Percentiles rank a stretch among this genome's conserved stretches.
Evolutionary conservation across 345 rosid genomes (phyloP).

Genomic region (Populus nigra): DNA sequence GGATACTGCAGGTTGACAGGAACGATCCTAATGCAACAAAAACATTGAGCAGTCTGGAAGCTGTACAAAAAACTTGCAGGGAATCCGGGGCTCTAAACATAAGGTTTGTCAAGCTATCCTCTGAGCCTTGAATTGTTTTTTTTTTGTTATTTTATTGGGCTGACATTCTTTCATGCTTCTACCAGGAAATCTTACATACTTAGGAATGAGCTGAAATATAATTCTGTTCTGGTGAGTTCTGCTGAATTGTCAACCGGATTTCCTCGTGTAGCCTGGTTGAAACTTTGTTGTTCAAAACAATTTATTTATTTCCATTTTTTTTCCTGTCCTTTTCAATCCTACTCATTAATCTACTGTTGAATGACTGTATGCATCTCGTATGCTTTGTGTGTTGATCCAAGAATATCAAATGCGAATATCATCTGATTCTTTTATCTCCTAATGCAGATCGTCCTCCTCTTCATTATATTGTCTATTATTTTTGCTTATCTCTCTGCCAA

Average conservation of each 20-base stretch:
- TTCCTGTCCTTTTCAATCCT: not conserved
- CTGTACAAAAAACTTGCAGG: conserved; percentile 57
- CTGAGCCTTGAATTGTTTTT: not conserved
- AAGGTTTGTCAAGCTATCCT: conserved; percentile 42
- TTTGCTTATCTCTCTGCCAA: conserved; percentile 31
- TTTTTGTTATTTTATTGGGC: not conserved
- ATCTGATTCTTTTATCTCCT: conserved; percentile 13
- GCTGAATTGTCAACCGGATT: not conserved
- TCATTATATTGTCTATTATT: conserved; percentile 42
- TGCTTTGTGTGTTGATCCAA: not conserved
- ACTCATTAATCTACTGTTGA: not conserved
- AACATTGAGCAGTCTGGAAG: conserved; percentile 60
- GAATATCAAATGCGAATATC: not conserved
- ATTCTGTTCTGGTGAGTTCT: conserved; percentile 31
- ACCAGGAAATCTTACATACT: conserved; percentile 56
- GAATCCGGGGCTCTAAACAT: conserved; percentile 52
- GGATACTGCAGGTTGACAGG: conserved; percentile 50
- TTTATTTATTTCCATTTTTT: not conserved
- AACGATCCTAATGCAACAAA: conserved; percentile 69
- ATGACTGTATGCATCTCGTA: not conserved
- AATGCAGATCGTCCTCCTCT: conserved; percentile 40
- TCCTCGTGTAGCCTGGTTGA: not conserved
- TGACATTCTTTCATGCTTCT: conserved; percentile 2
- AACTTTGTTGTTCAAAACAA: not conserved
- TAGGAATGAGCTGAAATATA: conserved; percentile 22